Conservation (phyloP, 1,284 basidiomycete species). For the Leccinum variabile region DNA sequence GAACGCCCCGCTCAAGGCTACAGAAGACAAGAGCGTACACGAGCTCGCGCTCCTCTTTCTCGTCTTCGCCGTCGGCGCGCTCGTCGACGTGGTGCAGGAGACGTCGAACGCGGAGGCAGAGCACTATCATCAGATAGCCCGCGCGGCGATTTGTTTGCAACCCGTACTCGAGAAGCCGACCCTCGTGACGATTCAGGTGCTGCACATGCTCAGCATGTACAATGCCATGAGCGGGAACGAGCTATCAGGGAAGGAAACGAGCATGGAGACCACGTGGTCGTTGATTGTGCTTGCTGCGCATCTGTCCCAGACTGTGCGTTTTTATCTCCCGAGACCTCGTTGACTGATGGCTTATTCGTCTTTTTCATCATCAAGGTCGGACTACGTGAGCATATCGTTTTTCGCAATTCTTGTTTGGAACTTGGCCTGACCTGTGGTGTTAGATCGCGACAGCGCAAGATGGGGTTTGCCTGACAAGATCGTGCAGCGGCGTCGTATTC, state of each 20-base stretch:
- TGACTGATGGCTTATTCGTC: slow-evolving; percentile 12
- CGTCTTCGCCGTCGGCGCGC: slow-evolving; percentile 59
- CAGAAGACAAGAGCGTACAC: slow-evolving; percentile 44
- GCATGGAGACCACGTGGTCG: slow-evolving; percentile 66
- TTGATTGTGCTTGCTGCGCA: slow-evolving; percentile 54
- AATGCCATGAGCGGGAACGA: slow-evolving; percentile 50
- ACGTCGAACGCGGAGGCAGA: slow-evolving; percentile 48
- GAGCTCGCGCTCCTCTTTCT: slow-evolving; percentile 62
- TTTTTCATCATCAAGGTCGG: slow-evolving; percentile 46
- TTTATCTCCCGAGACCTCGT: slow-evolving; percentile 11
- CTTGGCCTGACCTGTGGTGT: slow-evolving; percentile 18
- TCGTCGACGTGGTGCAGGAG: slow-evolving; percentile 46
- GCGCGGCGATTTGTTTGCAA: slow-evolving; percentile 59
- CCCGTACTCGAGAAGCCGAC: slow-evolving; percentile 66
- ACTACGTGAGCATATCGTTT: slow-evolving; percentile 46
- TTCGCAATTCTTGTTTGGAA: not conserved
- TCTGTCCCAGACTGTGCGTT: slow-evolving; percentile 56
- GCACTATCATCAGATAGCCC: slow-evolving; percentile 59
- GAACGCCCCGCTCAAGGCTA: slow-evolving; percentile 28
- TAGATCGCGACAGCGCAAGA: slow-evolving; percentile 58
- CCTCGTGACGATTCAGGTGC: slow-evolving; percentile 60
- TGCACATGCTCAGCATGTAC: slow-evolving; percentile 59
- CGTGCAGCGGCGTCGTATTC: slow-evolving; percentile 50
- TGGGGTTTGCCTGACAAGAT: slow-evolving; percentile 56
- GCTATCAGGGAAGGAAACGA: slow-evolving; percentile 38